Conservation (phyloP, 2,329 filamentous ascomycete genomes). For the Sodiomyces alkalinus region DNA sequence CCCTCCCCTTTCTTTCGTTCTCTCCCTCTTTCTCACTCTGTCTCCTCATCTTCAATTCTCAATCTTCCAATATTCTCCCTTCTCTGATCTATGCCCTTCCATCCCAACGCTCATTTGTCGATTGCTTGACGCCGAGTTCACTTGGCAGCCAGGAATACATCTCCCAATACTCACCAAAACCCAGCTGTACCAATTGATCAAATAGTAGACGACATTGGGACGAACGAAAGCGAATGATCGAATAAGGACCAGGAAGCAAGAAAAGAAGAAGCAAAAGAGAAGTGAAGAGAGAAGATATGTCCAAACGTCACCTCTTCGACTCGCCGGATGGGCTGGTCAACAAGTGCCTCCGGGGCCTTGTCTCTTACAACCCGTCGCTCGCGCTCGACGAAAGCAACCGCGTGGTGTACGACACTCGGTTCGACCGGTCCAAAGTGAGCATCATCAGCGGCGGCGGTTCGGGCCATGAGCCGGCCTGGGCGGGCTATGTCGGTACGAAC, state of each 20-base stretch:
- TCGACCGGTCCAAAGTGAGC: slow-evolving; percentile 28
- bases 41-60: background rate
- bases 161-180: slow-evolving; percentile 2
- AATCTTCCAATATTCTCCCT: no score
- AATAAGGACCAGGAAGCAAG: no score
- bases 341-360: slow-evolving; percentile 33
- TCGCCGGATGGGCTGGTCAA: slow-evolving; percentile 37
- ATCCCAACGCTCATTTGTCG: no score
- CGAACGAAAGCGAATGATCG: no score
- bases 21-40: slow-evolving; percentile 1
- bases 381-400: slow-evolving; percentile 33
- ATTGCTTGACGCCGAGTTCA: no score
- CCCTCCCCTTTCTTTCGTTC: no score
- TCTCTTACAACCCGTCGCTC: slow-evolving; percentile 36
- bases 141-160: no score
- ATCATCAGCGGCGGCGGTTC: slow-evolving; percentile 41
- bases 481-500: slow-evolving; percentile 46
- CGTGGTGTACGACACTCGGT: slow-evolving; percentile 32
- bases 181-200: background rate
- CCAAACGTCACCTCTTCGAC: slow-evolving; percentile 35
- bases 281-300: no score
- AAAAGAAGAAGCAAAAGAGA: no score
- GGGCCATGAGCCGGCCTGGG: slow-evolving; percentile 47
- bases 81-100: no score
- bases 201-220: background rate